Base-by-base conservation (phyloP, 1,139 yeast genomes). In the Blastobotrys persicus region DNA sequence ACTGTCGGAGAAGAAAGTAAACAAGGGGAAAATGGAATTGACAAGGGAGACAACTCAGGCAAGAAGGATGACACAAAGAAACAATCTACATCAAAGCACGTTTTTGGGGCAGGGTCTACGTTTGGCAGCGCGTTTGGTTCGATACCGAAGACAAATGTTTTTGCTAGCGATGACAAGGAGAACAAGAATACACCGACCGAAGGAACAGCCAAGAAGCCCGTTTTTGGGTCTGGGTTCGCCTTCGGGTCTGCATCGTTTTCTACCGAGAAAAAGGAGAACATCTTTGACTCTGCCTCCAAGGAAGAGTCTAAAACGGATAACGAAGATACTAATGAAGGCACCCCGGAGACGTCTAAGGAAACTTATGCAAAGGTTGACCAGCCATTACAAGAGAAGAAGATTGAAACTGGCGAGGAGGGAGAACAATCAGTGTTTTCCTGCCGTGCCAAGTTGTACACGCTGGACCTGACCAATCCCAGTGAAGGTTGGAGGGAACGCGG, bases 401-500 rank as follows among this genome's bases (percentile, higher is more conserved):
- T 85, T 4, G 79, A 81, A 50, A 88, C 98, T 0, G 98, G 98
- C 1, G 98, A 94, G 67, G 98, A 92, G 65, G 76, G 81, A 49
- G 98, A 94, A 65, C 73, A 73, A 40, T 79, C 88, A 0, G 68
- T 83, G 7, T 88, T 80, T 65, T 79, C 80, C 38, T 77, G 85
- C 42, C 81, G 85, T 39, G 89, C 95, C 12, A 88, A 91, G 64
- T 71, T 92, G 16, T 94, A 89, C 64, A 88, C 83, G 46, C 71
- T 88, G 57, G 82, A 85, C 57, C 71, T 91, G 37, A 70, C 83
- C 1, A 76, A 79, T 38, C 76, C 85, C 1, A 67, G 76, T 11
- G 79, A 76, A 23, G 97, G 96, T 1, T 94, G 99, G 98, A 92
- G 87, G 65, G 98, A 94, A 67, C 79, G 95, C 60, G 99, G 98